Base-by-base conservation (phyloP, 306 rosid species). In the Lathyrus sativus region DNA sequence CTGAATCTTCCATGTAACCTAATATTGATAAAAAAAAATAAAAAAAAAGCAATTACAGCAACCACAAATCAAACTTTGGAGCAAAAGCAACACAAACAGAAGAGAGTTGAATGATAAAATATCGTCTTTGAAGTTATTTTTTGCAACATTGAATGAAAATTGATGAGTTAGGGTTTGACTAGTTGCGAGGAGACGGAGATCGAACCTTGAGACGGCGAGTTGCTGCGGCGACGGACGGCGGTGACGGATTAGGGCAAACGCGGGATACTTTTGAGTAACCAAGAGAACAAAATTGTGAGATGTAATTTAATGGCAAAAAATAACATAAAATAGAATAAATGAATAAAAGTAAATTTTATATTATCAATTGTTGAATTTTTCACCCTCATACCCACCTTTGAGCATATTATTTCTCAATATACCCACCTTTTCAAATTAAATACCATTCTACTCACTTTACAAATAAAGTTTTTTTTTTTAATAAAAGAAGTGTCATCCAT, bases 1-100 rank as follows among this genome's bases (percentile, higher is more conserved):
- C 95, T 28, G 91, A 86, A 67, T 88, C 97, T 73, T 90, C 95
- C 97, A 92, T 90, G 67, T 69, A 77, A 56, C 69, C 86, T 81
- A 55, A 50, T 2, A 15, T 9, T 60, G 26, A 48, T 11, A 11
- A 11, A 6, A 55, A 24, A n/a, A n/a, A n/a, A n/a, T n/a, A n/a
- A 11, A 11, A 6, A 55, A 3, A 26, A 11, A 24, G 0, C 5
- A 26, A 55, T 22, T 53, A 22, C 59, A 49, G 19, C 2, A 50
- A 17, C 26, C 11, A 17, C 5, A 49, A 17, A 1, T 19, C 0
- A 51, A 10, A 22, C 6, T 51, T 19, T 4, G 8, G 31, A 51
- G 58, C 29, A 19, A 22, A 49, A 49, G 9, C 2, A 17, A 49
- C 19, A 14, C 10, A 46, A 6, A n/a, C 3, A 53, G 33, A 54